Evolutionary conservation across 2,329 filamentous ascomycete genomes (phyloP), one percentile per base, ranked within the genome.

Genomic region (Phaeoacremonium minimum): DNA sequence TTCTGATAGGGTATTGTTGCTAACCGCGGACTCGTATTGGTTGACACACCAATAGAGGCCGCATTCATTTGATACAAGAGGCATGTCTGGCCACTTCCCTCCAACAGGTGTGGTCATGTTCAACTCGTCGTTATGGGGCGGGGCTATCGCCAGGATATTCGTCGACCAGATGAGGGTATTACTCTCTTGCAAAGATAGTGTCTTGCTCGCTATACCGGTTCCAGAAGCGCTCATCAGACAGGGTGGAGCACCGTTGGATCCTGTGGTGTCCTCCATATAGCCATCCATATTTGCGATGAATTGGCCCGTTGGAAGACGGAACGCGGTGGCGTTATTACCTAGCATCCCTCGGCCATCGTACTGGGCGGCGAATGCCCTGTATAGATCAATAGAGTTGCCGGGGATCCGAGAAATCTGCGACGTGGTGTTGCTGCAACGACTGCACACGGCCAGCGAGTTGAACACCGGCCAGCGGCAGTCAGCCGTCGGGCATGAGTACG

Each of bases 401-500:
- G 28, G 11, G 11, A 28, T 15, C 4, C 37, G 32, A 13, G 28
- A 20, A 11, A 39, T 8, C 5, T 17, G 31, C 11, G 18, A 29
- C 3, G 28, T 39, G 15, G 33, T 20, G 14, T 39, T 29, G 11
- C 15, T 18, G 14, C 37, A 39, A 5, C 32, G 33, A 15, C 20
- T 39, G 28, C 37, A 39, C 7, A 39, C n/a, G 5, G 37, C 28
- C 7, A 39, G 28, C 8, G 37, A 39, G 15, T 39, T 32, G 7
- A 28, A 26, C 11, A 12, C 19, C 11, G 37, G 37, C 28, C 33
- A 39, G n/a, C 22, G 33, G n/a, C 37, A 39, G 17, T 39, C 33
- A 4, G 30, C 37, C 2, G 33, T 39, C n/a, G 33, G 33, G 16
- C 37, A 36, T 15, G 17, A 30, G 33, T 34, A 39, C 7, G 28